phyloP scores from a whole-genome alignment of 805 yeast species.

The Candida railenensis region DNA sequence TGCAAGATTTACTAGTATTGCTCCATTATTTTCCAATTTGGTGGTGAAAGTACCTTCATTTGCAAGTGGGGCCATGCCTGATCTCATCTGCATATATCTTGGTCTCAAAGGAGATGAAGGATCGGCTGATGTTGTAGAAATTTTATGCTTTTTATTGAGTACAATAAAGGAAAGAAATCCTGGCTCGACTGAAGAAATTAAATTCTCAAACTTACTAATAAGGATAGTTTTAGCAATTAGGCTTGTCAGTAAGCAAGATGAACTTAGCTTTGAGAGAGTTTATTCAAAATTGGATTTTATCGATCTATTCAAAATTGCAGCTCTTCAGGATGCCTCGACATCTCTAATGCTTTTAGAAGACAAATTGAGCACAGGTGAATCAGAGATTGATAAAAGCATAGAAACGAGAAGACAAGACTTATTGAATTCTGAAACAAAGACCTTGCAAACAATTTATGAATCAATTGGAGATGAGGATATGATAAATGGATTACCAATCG shows the following conservation, averaged over 20 bases:
- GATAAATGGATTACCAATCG: constrained; percentile 61
- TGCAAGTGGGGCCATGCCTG: constrained; percentile 21
- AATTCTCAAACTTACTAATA: constrained; percentile 15
- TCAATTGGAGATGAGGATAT: constrained; percentile 63
- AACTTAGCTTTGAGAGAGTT: constrained; percentile 23
- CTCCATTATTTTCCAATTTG: constrained; percentile 33
- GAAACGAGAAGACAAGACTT: not conserved
- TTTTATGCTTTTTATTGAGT: not conserved
- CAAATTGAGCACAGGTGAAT: constrained; percentile 12
- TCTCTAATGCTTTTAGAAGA: constrained; percentile 53
- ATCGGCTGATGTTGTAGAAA: constrained; percentile 7
- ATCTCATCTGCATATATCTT: constrained; percentile 24
- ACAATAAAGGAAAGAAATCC: not conserved
- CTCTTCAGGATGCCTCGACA: constrained; percentile 31
- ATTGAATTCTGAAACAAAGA: constrained; percentile 9
- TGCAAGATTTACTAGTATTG: constrained; percentile 22
- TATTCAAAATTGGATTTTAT: constrained; percentile 28
- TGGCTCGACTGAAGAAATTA: not conserved
- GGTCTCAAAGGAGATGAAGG: not conserved
- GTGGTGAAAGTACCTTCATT: constrained; percentile 13
- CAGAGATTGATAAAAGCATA: not conserved
- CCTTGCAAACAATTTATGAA: constrained; percentile 41
- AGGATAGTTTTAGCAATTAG: constrained; percentile 33
- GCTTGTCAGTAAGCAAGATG: constrained; percentile 33
- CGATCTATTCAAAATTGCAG: constrained; percentile 29